phyloP scores from a whole-genome alignment of 257 asterid species.

The Linaria vulgaris region DNA sequence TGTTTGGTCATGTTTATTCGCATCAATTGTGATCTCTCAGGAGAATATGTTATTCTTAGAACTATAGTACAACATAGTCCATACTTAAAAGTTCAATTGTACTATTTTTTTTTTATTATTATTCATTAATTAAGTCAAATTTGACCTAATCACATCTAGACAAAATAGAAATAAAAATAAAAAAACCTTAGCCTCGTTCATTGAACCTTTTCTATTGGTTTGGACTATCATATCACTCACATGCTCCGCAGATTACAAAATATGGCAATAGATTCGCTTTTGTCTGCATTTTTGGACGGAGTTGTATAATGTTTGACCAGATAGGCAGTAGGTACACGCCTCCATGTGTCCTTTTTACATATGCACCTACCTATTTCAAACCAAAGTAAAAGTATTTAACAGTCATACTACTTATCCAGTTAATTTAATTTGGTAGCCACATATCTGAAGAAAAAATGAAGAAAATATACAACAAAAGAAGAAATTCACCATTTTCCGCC shows the following conservation, averaged over 20 bases:
- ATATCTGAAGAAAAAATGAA: too few relatives aligned
- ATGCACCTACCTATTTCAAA: neutral
- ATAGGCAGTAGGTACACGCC: neutral
- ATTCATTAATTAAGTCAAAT: neutral
- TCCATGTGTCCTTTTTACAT: neutral
- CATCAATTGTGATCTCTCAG: too few relatives aligned
- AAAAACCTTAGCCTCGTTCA: conserved; percentile 1
- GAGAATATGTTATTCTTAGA: too few relatives aligned
- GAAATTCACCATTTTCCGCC: neutral
- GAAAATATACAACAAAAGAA: neutral
- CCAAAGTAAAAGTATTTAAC: too few relatives aligned
- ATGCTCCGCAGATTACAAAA: conserved; percentile 28
- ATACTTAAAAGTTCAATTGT: too few relatives aligned
- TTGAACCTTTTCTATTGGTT: conserved; percentile 22
- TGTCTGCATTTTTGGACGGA: conserved; percentile 20
- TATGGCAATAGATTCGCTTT: conserved; percentile 22
- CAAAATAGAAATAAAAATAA: too few relatives aligned
- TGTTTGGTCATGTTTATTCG: too few relatives aligned
- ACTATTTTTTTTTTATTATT: too few relatives aligned
- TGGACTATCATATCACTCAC: conserved; percentile 30
- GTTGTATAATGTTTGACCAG: conserved; percentile 31
- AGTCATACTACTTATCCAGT: too few relatives aligned
- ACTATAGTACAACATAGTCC: too few relatives aligned
- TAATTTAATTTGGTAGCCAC: too few relatives aligned
- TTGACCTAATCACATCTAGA: neutral